A percentile compares a stretch with the other conserved stretches of the same genome.
Conservation (phyloP, 257 asterid genomes). For the Solanum appendiculatum region DNA sequence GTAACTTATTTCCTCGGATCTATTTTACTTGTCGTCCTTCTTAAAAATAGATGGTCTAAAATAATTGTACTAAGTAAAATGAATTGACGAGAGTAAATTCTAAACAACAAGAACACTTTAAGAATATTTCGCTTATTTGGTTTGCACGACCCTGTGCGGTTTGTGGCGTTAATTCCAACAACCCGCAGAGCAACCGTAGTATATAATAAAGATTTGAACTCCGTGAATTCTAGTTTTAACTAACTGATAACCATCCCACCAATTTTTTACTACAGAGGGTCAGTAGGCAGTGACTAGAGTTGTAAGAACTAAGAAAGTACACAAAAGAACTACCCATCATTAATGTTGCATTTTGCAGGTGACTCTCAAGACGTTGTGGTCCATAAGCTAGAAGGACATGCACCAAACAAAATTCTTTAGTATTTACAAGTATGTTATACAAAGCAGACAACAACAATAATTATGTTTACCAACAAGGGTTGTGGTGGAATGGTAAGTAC, state of each 20-base stretch:
- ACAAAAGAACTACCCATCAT: not conserved
- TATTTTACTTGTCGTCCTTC: no score
- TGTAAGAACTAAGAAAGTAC: not conserved
- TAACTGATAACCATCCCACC: not conserved
- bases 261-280: not conserved
- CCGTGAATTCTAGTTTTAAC: no score
- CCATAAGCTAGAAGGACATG: not conserved
- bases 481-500: no score
- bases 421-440: not conserved
- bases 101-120: no score
- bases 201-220: no score
- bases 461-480: no score
- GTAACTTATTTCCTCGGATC: no score
- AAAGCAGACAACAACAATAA: not conserved
- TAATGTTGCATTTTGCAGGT: not conserved
- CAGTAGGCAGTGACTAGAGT: not conserved
- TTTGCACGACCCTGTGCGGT: no score
- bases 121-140: no score
- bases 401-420: not conserved
- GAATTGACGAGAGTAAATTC: not conserved
- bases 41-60: not conserved
- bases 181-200: no score
- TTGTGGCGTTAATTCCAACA: no score
- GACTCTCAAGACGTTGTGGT: not conserved
- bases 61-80: no score